Conservation (phyloP, 2,329 filamentous ascomycete genomes). For the Exophiala calicioides region DNA sequence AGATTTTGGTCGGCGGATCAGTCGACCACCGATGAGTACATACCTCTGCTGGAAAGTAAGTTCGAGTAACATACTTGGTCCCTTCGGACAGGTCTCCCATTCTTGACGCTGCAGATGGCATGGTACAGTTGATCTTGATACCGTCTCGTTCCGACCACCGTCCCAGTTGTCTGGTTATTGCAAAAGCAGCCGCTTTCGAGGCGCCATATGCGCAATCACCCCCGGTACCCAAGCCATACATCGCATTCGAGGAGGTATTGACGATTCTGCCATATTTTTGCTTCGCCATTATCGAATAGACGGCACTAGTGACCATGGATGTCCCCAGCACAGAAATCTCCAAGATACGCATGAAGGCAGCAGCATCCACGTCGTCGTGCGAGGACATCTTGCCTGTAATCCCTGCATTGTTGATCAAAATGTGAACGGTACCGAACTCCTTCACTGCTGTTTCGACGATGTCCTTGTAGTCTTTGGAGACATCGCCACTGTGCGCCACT, state of each 20-base stretch:
- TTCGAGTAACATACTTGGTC: constrained; percentile 12
- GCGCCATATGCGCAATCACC: constrained; percentile 72
- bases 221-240: constrained; percentile 26
- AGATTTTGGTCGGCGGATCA: too few species aligned
- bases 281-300: constrained; percentile 14
- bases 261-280: constrained; percentile 16
- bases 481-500: constrained; percentile 86
- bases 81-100: constrained; percentile 17
- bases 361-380: constrained; percentile 12
- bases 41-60: constrained; percentile 17
- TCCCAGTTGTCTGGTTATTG: constrained; percentile 80
- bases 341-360: constrained; percentile 14
- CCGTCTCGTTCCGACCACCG: constrained; percentile 15
- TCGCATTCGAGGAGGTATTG: constrained; percentile 25
- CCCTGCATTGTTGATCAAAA: constrained; percentile 55
- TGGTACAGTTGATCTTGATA: constrained; percentile 17
- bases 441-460: constrained; percentile 41
- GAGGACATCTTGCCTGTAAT: constrained; percentile 41
- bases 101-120: constrained; percentile 18
- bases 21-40: neutral
- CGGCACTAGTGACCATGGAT: constrained; percentile 12
- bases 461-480: constrained; percentile 43
- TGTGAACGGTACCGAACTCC: constrained; percentile 45
- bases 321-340: constrained; percentile 15
- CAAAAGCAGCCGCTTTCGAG: constrained; percentile 87